Evolutionary conservation across 345 rosid genomes (phyloP), one percentile per base, ranked within the genome.

Genomic region (Sonneratia caseolaris): DNA sequence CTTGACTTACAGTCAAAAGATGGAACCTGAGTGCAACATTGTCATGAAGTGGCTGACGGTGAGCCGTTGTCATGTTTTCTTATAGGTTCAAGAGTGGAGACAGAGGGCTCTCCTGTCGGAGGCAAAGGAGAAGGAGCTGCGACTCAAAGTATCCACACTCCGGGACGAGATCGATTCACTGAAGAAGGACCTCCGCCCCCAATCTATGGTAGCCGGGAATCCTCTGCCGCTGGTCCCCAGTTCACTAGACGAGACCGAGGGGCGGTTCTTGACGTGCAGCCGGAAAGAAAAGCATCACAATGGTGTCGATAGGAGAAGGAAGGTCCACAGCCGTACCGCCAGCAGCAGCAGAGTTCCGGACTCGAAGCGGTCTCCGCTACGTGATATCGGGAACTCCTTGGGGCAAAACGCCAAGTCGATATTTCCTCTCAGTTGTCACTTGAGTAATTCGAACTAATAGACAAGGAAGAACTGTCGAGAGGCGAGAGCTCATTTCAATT

Each of bases 81-180:
- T 18, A 3, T 66, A 94, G 97, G 92, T 82, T 68, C 85, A 86
- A 76, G 92, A 87, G 76, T 92, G 97, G 97, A 79, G 85, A 71
- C 79, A 76, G 70, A 90, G 79, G 75, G 96, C 96, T 3, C n/a
- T 76, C 9, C 76, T 79, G 53, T 82, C 84, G 0, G 98, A 91
- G 71, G 72, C 79, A 5, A 86, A 82, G 80, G 82, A 74, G 27
- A 84, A 73, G 8, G 89, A 76, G 71, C 72, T 87, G 36, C 83
- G 86, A 79, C 76, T 69, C 49, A 79, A 82, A 66, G 77, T 87
- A 73, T 75, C 71, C 0, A 15, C 72, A 49, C 89, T 87, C 69
- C 79, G 71, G 40, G 81, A 72, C 57, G 86, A 91, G 83, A 69
- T 85, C n/a, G 82, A 81, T 64, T 79, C 79, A 62, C 40, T 79